Conservation (phyloP, 148 eudicot genomes). For the Rhododendron kiyosumense region DNA sequence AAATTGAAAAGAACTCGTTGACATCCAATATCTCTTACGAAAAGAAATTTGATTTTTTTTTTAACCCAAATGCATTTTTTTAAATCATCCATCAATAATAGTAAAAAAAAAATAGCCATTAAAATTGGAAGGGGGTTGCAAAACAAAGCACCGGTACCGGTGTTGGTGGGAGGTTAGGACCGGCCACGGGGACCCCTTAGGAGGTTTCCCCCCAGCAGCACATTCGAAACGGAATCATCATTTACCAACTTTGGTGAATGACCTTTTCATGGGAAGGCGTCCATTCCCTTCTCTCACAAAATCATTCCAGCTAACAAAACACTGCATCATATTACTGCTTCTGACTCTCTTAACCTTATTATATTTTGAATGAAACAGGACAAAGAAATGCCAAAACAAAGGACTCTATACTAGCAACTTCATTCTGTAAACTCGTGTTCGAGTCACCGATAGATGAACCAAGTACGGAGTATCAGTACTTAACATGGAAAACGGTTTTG, state of each 20-base stretch:
- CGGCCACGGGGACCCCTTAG: too few relatives aligned
- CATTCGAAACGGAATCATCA: too few relatives aligned
- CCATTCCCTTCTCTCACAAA: not conserved
- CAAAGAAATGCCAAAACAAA: not conserved
- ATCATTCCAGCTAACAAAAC: not conserved
- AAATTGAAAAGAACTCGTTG: not conserved
- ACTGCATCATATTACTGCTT: not conserved
- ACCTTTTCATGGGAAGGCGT: not conserved
- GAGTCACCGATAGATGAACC: not conserved
- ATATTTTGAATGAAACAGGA: constrained; percentile 5
- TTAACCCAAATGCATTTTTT: not conserved
- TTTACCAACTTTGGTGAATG: not conserved
- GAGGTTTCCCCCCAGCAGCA: not conserved
- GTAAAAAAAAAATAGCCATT: not conserved
- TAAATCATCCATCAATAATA: not conserved
- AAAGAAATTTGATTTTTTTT: too few relatives aligned
- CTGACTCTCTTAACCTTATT: too few relatives aligned
- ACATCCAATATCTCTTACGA: not conserved
- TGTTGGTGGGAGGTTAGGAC: too few relatives aligned
- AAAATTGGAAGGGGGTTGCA: too few relatives aligned
- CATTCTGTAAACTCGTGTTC: not conserved
- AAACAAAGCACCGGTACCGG: too few relatives aligned
- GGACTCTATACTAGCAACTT: not conserved
- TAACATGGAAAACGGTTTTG: constrained; percentile 30
- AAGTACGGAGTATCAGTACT: constrained; percentile 18